Evolutionary conservation across 2,329 filamentous ascomycete species (phyloP).

Genomic region (Ceratocystis eucalypticola): DNA sequence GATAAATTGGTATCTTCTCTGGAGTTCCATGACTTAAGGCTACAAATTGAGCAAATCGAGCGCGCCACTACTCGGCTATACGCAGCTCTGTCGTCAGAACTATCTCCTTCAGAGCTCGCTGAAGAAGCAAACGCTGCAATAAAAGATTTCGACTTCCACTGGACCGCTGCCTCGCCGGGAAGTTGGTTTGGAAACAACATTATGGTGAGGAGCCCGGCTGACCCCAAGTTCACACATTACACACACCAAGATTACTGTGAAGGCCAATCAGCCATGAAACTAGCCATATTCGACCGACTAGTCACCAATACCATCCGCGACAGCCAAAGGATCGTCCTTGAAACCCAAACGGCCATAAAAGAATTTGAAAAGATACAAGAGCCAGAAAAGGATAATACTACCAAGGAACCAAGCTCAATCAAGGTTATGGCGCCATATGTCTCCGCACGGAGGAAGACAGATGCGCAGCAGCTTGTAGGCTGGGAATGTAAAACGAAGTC

Average conservation of each 20-base stretch:
- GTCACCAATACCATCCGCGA: conserved; percentile 7
- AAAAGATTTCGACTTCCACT: conserved; percentile 18
- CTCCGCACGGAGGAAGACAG: neutral
- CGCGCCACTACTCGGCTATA: conserved; percentile 2
- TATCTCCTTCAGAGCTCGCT: neutral
- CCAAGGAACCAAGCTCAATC: neutral
- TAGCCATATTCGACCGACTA: neutral
- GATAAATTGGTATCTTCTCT: conserved; percentile 3
- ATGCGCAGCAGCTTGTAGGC: neutral
- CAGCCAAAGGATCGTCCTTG: neutral
- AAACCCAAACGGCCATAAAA: neutral
- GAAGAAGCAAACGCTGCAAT: conserved; percentile 12
- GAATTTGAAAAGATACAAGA: neutral
- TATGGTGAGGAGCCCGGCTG: neutral
- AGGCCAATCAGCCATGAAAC: conserved; percentile 6
- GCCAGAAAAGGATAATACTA: neutral
- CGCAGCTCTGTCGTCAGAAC: neutral
- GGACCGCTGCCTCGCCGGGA: conserved; percentile 18
- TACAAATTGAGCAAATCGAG: conserved; percentile 13
- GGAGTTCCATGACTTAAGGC: conserved; percentile 5
- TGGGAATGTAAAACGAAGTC: conserved; percentile 8
- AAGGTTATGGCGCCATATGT: conserved; percentile 12
- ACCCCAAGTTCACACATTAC: conserved; percentile 3
- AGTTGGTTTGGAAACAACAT: conserved; percentile 16
- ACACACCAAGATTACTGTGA: conserved; percentile 17